phyloP scores from a whole-genome alignment of 768 basidiomycete genomes.

The Boletus speciosus region DNA sequence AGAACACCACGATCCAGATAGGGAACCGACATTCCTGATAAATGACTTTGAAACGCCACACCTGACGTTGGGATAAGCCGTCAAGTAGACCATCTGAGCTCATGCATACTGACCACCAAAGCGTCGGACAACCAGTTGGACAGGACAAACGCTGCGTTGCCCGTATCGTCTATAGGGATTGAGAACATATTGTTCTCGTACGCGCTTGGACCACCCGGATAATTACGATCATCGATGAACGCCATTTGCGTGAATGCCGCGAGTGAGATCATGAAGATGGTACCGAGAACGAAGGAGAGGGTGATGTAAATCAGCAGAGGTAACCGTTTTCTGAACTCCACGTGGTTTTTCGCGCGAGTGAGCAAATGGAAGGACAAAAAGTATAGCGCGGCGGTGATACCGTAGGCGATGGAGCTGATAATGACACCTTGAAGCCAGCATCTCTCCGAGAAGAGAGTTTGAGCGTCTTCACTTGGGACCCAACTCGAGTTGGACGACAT shows the following conservation, averaged over 20 bases:
- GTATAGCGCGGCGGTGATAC: conserved; percentile 2
- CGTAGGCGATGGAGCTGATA: conserved; percentile 9
- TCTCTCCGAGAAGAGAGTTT: conserved; percentile 15
- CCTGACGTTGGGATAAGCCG: not conserved
- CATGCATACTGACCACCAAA: conserved; percentile 13
- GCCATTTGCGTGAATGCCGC: conserved; percentile 24
- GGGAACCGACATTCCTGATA: conserved; percentile 6
- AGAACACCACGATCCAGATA: conserved; percentile 4
- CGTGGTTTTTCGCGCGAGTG: not conserved
- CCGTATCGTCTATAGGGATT: conserved; percentile 14
- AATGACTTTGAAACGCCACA: conserved; percentile 19
- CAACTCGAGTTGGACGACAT: conserved; percentile 18
- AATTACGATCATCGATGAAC: conserved; percentile 33
- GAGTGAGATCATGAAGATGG: conserved; percentile 16
- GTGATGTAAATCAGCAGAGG: conserved; percentile 11
- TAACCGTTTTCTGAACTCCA: conserved; percentile 3
- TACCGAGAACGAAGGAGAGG: conserved; percentile 6
- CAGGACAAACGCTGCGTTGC: conserved; percentile 7
- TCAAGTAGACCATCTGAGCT: not conserved
- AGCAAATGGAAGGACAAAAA: conserved; percentile 7
- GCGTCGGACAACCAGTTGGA: conserved; percentile 17
- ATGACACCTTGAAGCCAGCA: conserved; percentile 17
- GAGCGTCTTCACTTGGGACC: conserved; percentile 11
- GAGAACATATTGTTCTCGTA: conserved; percentile 21
- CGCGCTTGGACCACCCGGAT: conserved; percentile 30